Base-by-base conservation (phyloP, 352 stramenopile genomes). In the Phytophthora sojae region DNA sequence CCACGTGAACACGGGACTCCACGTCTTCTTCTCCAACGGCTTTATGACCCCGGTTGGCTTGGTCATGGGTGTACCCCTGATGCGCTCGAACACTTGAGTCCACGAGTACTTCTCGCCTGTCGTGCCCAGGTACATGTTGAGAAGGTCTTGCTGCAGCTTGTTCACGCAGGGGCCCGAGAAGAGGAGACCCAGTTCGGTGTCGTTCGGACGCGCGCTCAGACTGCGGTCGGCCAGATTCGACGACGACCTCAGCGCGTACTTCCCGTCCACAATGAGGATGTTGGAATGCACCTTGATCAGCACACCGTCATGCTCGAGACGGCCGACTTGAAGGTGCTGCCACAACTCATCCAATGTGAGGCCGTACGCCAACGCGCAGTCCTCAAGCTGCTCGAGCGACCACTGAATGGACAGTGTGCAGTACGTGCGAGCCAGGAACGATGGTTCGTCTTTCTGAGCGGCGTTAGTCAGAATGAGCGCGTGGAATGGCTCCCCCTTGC, bases 251-350 rank as follows among this genome's bases (percentile, higher is more conserved):
- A 94, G 61, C 6, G 85, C 86, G 58, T 91, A 92, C 32, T 68
- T 70, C n/a, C 86, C 85, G 50, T 94, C 86, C 25, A 83, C 72
- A 70, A 94, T 94, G 37, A 94, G 69, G 35, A 94, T 90, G 60
- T 94, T 94, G 21, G 86, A 94, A 68, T 94, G 86, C 26, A 94
- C 85, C 63, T 94, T 94, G 60, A 94, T 67, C 9, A 91, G 67
- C 39, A 91, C 75, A 17, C 73, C 73, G 37, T 79, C 67, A 44
- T 73, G 58, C 23, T 88, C 75, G 47, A 94, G 71, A 5, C 80
- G 73, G 0, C 75, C 81, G 9, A 92, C 83, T 2, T 89, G 25
- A 11, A 94, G 54, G 39, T 90, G 81, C 32, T 77, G 57, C 21
- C 67, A 73, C 14, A 94, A 57, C 39, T 82, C 61, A 3, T 83